Base-by-base conservation (phyloP, 2,329 filamentous ascomycete genomes). In the Karstenula rhodostoma region DNA sequence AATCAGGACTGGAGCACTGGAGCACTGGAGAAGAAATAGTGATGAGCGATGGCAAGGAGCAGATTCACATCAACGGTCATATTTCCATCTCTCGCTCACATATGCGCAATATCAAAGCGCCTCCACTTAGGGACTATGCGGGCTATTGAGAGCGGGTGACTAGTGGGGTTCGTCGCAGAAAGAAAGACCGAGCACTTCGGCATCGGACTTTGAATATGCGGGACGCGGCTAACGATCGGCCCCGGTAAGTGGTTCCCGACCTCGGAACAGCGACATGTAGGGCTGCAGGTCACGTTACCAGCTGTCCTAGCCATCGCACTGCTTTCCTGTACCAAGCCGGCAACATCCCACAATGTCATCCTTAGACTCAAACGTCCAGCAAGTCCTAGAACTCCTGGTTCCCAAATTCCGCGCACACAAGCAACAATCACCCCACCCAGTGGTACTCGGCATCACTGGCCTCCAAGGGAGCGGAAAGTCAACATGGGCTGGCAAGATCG, bases 401-500 rank as follows among this genome's bases (percentile, higher is more conserved):
- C 74, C 74, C 2, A 69, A 70, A 51, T 72, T 77, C 46, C 66
- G 62, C 44, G 25, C 61, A 2, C 62, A 59, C 47, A 66, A 56
- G 22, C n/a, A 67, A 53, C 43, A 37, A n/a, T 68, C 70, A 2
- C 63, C 80, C 54, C 85, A 84, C 22, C 93, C 93, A 29, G 91
- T 97, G 77, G 87, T 97, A 75, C 85, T 97, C 64, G 94, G 93
- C 49, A 85, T 98, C 70, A 96, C 96, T 70, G 94, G 94, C 62
- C 88, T 97, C 29, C 94, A 97, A 80, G 94, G 94, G 62, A 90
- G 92, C 40, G 94, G 94, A 67, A 97, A 98, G 82, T 96, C 94
- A 3, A 96, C 94, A 13, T 85, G 97, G 70, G 93, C 87, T 75
- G 74, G 82, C 57, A 68, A 59, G 35, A 68, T 77, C 32, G 74